phyloP scores from a whole-genome alignment of 2,329 filamentous ascomycete genomes.

The Raffaelea ambrosiae region DNA sequence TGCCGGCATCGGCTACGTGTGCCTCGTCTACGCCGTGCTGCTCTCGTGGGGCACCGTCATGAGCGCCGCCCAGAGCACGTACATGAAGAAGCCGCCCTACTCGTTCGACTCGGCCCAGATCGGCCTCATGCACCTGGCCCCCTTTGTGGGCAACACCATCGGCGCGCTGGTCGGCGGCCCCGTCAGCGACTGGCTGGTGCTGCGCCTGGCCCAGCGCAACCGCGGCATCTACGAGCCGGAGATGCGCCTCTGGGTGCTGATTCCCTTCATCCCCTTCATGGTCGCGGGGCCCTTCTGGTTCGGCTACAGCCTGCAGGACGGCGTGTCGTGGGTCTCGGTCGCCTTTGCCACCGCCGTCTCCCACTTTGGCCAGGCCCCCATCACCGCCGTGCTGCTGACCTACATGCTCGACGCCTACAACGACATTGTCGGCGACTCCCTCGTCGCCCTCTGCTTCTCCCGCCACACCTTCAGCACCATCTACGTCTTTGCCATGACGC shows the following conservation, averaged over 20 bases:
- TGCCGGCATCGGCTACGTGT: conserved; percentile 8
- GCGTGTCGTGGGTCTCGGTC: conserved; percentile 3
- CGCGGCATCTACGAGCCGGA: conserved; percentile 5
- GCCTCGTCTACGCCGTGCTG: conserved; percentile 6
- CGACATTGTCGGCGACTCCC: conserved; percentile 6
- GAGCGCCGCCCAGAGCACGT: conserved; percentile 4
- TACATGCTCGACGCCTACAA: conserved; percentile 8
- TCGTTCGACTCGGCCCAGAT: conserved; percentile 6
- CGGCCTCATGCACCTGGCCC: conserved; percentile 6
- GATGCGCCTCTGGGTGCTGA: conserved; percentile 7
- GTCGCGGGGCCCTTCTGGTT: conserved; percentile 7
- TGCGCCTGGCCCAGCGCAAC: conserved; percentile 5
- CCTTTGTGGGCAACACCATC: conserved; percentile 6
- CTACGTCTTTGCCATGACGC: conserved; percentile 5
- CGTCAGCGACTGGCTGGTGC: conserved; percentile 5
- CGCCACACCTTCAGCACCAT: conserved; percentile 5
- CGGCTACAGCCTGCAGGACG: conserved; percentile 3
- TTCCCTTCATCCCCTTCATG: conserved; percentile 6
- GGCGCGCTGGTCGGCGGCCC: conserved; percentile 4
- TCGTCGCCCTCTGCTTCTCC: conserved; percentile 4
- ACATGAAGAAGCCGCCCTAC: conserved; percentile 5
- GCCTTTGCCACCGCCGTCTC: conserved; percentile 3
- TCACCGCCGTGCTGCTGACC: neutral
- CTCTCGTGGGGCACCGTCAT: conserved; percentile 6
- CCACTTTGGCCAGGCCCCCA: conserved; percentile 5